Conservation (phyloP, 176 grass and related monocot species). For the Paspalum vaginatum region DNA sequence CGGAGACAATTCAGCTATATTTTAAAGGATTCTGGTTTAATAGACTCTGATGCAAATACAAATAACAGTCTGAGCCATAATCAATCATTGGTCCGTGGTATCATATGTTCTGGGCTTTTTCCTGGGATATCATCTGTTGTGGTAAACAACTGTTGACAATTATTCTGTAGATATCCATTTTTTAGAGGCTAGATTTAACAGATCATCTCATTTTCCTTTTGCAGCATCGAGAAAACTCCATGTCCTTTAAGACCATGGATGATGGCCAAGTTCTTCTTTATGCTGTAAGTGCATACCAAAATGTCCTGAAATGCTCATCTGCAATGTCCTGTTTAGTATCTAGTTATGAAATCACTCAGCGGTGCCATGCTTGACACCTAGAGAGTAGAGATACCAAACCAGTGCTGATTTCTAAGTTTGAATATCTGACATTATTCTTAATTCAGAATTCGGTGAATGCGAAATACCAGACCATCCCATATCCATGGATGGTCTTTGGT, state of each 20-base stretch:
- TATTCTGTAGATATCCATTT: constrained; percentile 13
- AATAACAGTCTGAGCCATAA: constrained; percentile 94
- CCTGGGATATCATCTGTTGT: constrained; percentile 92
- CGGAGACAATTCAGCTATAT: constrained; percentile 95
- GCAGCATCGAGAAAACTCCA: constrained; percentile 92
- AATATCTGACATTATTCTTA: constrained; percentile 25
- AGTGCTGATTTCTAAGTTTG: constrained; percentile 14
- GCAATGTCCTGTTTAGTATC: constrained; percentile 1
- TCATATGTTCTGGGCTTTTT: constrained; percentile 92
- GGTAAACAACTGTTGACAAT: constrained; percentile 46
- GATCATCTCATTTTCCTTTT: constrained; percentile 31
- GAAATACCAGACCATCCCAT: constrained; percentile 92
- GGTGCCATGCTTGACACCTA: neutral
- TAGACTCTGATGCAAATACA: constrained; percentile 67
- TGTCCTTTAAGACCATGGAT: constrained; percentile 99
- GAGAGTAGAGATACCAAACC: neutral
- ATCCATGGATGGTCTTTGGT: constrained; percentile 94
- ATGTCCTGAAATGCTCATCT: neutral
- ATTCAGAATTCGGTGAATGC: constrained; percentile 90
- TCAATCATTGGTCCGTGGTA: constrained; percentile 87
- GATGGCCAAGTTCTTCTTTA: constrained; percentile 98
- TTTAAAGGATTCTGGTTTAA: constrained; percentile 78
- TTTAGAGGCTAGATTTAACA: constrained; percentile 1
- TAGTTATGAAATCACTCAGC: neutral
- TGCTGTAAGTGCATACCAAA: constrained; percentile 63